These are phyloP conservation scores for Plicaturopsis crispa DNA, from an alignment of 768 basidiomycete genomes.

Conservation along the genomic window DNA sequence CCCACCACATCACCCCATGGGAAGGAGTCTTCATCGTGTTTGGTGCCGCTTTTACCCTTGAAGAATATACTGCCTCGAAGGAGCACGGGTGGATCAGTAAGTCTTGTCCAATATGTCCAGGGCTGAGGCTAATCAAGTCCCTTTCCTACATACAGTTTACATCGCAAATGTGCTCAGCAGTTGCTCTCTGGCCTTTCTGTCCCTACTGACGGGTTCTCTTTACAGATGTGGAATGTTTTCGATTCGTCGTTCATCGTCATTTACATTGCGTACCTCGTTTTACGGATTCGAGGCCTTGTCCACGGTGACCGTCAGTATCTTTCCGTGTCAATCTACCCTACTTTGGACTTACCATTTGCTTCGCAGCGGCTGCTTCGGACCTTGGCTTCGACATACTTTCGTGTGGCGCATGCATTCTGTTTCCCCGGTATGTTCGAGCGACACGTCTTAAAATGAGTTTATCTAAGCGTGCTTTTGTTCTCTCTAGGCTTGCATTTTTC, in stretches of 20 bases:
- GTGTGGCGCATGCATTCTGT: conserved; percentile 79
- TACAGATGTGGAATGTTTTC: conserved; percentile 86
- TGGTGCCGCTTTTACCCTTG: conserved; percentile 69
- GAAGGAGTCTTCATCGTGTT: conserved; percentile 74
- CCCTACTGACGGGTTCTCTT: conserved; percentile 1
- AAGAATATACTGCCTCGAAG: conserved; percentile 82
- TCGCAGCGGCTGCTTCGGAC: conserved; percentile 39
- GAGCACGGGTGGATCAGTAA: conserved; percentile 85
- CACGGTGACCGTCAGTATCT: conserved; percentile 38
- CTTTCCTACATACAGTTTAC: conserved; percentile 43
- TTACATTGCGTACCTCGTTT: conserved; percentile 57
- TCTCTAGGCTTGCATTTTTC: conserved; percentile 65
- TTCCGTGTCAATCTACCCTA: neutral
- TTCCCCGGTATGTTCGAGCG: conserved; percentile 78
- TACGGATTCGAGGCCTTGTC: conserved; percentile 59
- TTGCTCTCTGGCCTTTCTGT: conserved; percentile 3
- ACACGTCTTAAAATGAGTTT: too few relatives aligned
- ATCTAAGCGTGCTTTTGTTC: too few relatives aligned
- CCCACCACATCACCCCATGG: conserved; percentile 42
- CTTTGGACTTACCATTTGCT: conserved; percentile 6
- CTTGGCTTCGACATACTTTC: conserved; percentile 79
- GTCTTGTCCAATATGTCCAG: conserved; percentile 18
- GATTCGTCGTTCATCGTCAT: conserved; percentile 69
- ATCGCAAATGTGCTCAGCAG: conserved; percentile 66
- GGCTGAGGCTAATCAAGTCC: conserved; percentile 2